A percentile compares a stretch with the other conserved stretches of the same genome.
Evolutionary conservation across 805 yeast species (phyloP).

Genomic region (Cyberlindnera amylophila): DNA sequence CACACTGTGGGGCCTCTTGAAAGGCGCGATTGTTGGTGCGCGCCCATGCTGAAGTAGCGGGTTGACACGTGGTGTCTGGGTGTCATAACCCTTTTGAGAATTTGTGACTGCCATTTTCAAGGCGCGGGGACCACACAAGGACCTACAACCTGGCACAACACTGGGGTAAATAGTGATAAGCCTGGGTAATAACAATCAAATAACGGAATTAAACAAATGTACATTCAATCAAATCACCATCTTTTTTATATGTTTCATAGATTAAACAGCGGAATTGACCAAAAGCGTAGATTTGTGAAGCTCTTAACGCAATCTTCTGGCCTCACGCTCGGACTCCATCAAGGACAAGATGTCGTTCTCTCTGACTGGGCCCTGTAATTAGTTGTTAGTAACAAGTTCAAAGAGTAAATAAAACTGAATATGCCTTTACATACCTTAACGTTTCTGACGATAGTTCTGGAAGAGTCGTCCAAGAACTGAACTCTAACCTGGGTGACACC

Average conservation of each 20-base stretch:
- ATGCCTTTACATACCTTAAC: constrained; percentile 50
- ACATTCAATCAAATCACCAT: constrained; percentile 27
- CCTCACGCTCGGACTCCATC: constrained; percentile 99
- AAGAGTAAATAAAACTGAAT: background rate
- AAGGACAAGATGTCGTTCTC: constrained; percentile 97
- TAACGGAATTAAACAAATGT: constrained; percentile 24
- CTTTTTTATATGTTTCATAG: constrained; percentile 12
- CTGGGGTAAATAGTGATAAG: background rate
- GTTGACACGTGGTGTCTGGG: constrained; percentile 15
- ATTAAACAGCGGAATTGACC: constrained; percentile 19
- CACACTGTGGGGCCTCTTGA: constrained; percentile 1
- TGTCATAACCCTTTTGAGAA: constrained; percentile 3
- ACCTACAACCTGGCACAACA: constrained; percentile 2
- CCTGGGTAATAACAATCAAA: background rate
- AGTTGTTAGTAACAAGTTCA: constrained; percentile 10
- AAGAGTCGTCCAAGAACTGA: constrained; percentile 91
- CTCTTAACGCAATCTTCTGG: constrained; percentile 83
- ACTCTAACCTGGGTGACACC: constrained; percentile 99
- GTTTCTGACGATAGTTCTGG: constrained; percentile 96
- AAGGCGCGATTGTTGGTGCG: no score
- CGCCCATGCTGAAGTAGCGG: no score
- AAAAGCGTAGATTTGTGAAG: constrained; percentile 19
- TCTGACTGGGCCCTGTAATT: constrained; percentile 77
- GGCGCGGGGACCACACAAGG: background rate
- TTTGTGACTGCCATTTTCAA: constrained; percentile 19